These are phyloP conservation scores for Ceriops tagal DNA, from an alignment of 345 rosid species.

Conservation along the genomic window DNA sequence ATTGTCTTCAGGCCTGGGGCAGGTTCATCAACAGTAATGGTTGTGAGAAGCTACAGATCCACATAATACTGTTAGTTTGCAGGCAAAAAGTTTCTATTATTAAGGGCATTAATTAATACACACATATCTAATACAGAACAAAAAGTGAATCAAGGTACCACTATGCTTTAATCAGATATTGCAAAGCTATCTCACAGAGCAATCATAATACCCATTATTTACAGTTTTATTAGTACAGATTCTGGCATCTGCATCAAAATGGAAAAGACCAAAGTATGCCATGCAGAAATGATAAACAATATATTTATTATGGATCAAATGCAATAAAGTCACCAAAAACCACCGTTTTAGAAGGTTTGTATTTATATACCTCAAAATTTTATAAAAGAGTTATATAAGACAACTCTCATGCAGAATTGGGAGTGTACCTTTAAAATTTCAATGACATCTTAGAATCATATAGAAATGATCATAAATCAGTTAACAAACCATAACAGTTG, in stretches of 20 bases:
- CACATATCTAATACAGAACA: not conserved
- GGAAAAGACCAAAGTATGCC: not conserved
- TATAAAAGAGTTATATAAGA: too few species aligned
- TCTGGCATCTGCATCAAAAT: not conserved
- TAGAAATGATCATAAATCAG: not conserved
- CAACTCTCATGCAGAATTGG: too few species aligned
- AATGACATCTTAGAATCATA: not conserved
- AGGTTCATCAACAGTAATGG: slow-evolving; percentile 81
- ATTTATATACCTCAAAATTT: too few species aligned
- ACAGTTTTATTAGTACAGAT: not conserved
- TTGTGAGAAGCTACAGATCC: slow-evolving; percentile 61
- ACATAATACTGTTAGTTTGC: not conserved
- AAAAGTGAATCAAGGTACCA: not conserved
- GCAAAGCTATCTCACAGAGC: not conserved
- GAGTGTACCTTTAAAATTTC: not conserved
- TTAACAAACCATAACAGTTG: too few species aligned
- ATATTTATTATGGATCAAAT: not conserved
- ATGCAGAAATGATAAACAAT: not conserved
- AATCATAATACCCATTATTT: not conserved
- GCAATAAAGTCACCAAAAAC: too few species aligned
- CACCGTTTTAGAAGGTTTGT: too few species aligned
- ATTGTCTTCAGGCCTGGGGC: slow-evolving; percentile 90
- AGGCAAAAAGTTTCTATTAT: slow-evolving; percentile 1
- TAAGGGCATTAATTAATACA: not conserved
- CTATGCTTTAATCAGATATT: not conserved